Conservation (phyloP, 139 green algal genomes). For the Deuterostichococcus epilithicus region DNA sequence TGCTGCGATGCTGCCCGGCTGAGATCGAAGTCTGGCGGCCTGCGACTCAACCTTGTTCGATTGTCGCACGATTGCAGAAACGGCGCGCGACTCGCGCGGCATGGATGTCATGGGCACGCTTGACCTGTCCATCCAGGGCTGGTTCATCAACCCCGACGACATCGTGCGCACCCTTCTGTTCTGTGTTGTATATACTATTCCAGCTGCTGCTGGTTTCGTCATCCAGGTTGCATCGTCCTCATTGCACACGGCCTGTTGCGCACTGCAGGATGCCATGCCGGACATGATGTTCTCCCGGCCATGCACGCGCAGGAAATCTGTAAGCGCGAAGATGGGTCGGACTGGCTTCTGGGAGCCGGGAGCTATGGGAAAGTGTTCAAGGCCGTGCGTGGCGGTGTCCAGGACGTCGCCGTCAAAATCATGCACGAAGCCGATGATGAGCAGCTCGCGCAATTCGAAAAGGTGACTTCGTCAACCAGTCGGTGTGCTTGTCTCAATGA, state of each 20-base stretch:
- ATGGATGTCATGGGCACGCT: not conserved
- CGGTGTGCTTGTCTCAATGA: too few relatives aligned
- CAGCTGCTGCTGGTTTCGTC: too few relatives aligned
- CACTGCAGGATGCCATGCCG: too few relatives aligned
- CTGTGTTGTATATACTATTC: too few relatives aligned
- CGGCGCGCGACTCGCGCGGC: not conserved
- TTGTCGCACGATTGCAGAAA: not conserved
- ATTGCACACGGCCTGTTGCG: too few relatives aligned
- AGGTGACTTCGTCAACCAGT: too few relatives aligned
- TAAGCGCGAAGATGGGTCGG: not conserved
- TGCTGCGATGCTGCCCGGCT: too few relatives aligned
- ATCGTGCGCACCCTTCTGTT: not conserved
- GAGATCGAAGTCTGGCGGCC: too few relatives aligned
- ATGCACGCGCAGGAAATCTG: not conserved
- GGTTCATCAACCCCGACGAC: slow-evolving; percentile 1
- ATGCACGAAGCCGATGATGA: not conserved
- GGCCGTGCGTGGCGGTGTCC: not conserved
- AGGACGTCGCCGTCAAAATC: not conserved
- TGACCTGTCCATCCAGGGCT: not conserved
- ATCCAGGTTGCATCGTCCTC: too few relatives aligned
- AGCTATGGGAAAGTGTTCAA: not conserved
- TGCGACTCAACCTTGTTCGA: too few relatives aligned
- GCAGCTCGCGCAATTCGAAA: not conserved
- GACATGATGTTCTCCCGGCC: too few relatives aligned
- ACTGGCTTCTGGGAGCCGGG: not conserved